Conservation (phyloP, 1,284 basidiomycete species). For the Ganoderma sinense region DNA sequence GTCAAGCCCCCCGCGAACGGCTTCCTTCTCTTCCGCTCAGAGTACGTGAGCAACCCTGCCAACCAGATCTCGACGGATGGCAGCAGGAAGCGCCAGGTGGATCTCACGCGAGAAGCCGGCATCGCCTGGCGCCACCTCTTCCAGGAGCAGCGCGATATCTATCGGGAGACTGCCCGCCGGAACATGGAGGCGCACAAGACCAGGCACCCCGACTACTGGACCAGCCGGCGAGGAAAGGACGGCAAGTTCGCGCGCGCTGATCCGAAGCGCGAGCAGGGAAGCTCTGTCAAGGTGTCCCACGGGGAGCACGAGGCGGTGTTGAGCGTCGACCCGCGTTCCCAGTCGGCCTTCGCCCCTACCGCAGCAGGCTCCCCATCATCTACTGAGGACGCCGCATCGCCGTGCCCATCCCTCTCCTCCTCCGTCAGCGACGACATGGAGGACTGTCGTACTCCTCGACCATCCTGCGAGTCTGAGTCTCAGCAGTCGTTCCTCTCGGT, state of each 20-base stretch:
- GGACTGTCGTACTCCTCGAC: neutral
- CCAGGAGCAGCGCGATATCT: neutral
- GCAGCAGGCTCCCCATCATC: neutral
- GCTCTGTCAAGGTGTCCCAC: neutral
- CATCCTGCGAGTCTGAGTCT: neutral
- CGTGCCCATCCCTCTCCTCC: neutral
- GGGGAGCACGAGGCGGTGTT: neutral
- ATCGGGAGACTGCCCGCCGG: neutral
- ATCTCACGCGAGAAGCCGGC: neutral
- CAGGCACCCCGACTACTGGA: neutral
- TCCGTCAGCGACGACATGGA: neutral
- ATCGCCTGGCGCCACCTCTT: neutral
- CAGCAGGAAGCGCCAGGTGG: neutral
- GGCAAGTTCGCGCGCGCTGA: neutral
- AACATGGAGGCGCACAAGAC: neutral
- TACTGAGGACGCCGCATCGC: neutral
- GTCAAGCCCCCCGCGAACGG: constrained; percentile 1
- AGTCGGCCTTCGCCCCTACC: neutral
- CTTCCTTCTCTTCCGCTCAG: neutral
- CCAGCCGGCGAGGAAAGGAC: neutral
- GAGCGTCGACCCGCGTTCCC: neutral
- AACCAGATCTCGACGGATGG: neutral
- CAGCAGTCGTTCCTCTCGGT: neutral
- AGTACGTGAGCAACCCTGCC: neutral
- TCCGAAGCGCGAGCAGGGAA: neutral